Evolutionary conservation across 805 yeast species (phyloP).

Genomic region (Saturnispora serradocipensis): DNA sequence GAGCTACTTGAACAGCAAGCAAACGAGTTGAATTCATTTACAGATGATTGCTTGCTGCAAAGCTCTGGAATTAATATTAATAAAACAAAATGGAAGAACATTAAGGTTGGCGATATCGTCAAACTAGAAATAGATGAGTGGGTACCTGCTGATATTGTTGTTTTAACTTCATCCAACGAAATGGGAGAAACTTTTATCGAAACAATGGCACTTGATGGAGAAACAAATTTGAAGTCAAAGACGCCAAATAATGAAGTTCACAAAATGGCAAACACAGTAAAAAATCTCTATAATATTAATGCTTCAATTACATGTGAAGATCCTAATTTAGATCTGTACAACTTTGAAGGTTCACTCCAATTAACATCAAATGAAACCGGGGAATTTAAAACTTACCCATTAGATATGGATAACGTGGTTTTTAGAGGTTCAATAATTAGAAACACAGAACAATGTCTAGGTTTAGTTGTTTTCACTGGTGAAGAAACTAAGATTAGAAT

Average conservation of each 20-base stretch:
- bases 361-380: conserved; percentile 22
- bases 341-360: conserved; percentile 71
- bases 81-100: conserved; percentile 55
- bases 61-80: conserved; percentile 14
- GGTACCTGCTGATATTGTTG: conserved; percentile 85
- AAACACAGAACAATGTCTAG: conserved; percentile 67
- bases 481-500: conserved; percentile 92
- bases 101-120: conserved; percentile 83
- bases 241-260: conserved; percentile 58
- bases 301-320: conserved; percentile 69
- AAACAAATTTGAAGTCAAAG: conserved; percentile 78
- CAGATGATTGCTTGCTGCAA: conserved; percentile 13
- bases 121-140: conserved; percentile 72
- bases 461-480: conserved; percentile 86
- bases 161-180: conserved; percentile 61
- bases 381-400: conserved; percentile 38
- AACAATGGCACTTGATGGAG: conserved; percentile 97
- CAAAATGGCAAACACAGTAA: conserved; percentile 39
- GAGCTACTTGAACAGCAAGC: conserved; percentile 1
- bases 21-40: conserved; percentile 21
- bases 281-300: conserved; percentile 39
- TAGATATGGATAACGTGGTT: conserved; percentile 73
- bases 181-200: conserved; percentile 67
- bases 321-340: conserved; percentile 85
- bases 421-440: conserved; percentile 87